A percentile compares a stretch with the other conserved stretches of the same genome.
phyloP scores from a whole-genome alignment of 768 basidiomycete genomes.

The Clavulina sp. region DNA sequence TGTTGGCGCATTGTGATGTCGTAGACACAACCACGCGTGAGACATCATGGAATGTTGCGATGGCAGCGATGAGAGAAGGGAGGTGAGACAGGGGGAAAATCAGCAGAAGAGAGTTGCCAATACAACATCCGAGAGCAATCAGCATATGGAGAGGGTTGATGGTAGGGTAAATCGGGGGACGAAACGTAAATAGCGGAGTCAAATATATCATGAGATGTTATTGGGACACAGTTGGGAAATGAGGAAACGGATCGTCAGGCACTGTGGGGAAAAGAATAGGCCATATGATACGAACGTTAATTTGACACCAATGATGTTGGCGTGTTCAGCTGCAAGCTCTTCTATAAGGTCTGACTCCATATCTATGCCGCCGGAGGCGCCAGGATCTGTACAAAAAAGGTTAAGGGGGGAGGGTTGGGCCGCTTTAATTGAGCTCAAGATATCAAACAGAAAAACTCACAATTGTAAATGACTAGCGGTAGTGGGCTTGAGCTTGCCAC shows the following conservation, averaged over 20 bases:
- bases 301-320: constrained; percentile 76
- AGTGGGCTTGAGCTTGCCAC: constrained; percentile 66
- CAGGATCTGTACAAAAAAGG: no score
- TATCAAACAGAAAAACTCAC: constrained; percentile 37
- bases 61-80: no score
- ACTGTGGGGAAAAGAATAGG: neutral
- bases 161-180: no score
- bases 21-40: constrained; percentile 5
- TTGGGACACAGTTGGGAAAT: no score
- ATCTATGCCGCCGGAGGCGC: constrained; percentile 77
- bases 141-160: no score
- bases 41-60: no score
- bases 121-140: neutral
- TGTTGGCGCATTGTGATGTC: neutral
- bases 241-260: no score
- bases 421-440: no score
- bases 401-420: no score
- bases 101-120: neutral
- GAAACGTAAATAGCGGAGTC: no score
- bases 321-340: constrained; percentile 55
- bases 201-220: no score
- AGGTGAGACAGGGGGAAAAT: neutral
- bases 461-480: constrained; percentile 80
- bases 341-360: constrained; percentile 76
- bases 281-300: constrained; percentile 47